phyloP scores from a whole-genome alignment of 176 grass and related monocot genomes.

The Hordeum vulgare region MorexV3_pseudomolecules_assembly NC_058521.1:570356776-570357275 shows the following conservation, averaged over 20 bases:
- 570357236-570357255: no score
- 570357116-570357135: constrained; percentile 73
- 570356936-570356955: background rate
- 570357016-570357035: constrained; percentile 66
- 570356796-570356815: background rate
- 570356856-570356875: background rate
- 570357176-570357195: constrained; percentile 59
- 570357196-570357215: constrained; percentile 38
- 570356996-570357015: constrained; percentile 20
- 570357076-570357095: constrained; percentile 97
- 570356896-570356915: background rate
- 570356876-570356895: background rate
- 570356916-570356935: background rate
- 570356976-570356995: no score
- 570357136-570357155: constrained; percentile 82
- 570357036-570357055: constrained; percentile 81
- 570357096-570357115: constrained; percentile 95
- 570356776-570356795: background rate
- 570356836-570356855: no score
- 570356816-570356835: background rate
- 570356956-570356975: background rate
- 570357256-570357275: no score
- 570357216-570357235: no score
- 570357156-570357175: constrained; percentile 56
- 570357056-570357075: constrained; percentile 95